Evolutionary conservation across 1,139 yeast genomes (phyloP).

Genomic region (Debaryomyces sp.): DNA sequence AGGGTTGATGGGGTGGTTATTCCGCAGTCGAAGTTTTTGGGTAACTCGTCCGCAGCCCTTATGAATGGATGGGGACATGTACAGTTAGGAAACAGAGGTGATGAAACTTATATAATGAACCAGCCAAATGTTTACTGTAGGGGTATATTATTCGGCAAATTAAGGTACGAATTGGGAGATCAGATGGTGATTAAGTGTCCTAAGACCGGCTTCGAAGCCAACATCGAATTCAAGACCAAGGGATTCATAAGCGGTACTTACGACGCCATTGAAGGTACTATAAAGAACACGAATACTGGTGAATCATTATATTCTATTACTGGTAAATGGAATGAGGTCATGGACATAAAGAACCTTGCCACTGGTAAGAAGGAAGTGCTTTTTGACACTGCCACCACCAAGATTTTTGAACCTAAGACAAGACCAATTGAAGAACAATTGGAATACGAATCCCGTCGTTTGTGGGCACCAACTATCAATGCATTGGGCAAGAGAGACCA

Average conservation of each 20-base stretch:
- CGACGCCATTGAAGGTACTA: constrained; percentile 80
- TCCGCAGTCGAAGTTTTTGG: constrained; percentile 86
- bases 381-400: constrained; percentile 63
- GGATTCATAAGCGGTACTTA: constrained; percentile 93
- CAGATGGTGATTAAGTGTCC: constrained; percentile 76
- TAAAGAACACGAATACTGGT: constrained; percentile 55
- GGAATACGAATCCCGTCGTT: constrained; percentile 73
- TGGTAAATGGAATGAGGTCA: constrained; percentile 93
- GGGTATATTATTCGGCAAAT: constrained; percentile 86
- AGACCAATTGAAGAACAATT: constrained; percentile 82
- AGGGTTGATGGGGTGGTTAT: constrained; percentile 87
- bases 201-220: constrained; percentile 63
- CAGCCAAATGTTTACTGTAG: constrained; percentile 98
- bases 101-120: constrained; percentile 73
- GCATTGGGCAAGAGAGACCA: constrained; percentile 82
- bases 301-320: constrained; percentile 65
- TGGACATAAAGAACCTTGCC: constrained; percentile 63
- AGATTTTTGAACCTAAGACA: constrained; percentile 63
- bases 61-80: constrained; percentile 90
- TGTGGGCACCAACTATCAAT: constrained; percentile 81
- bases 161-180: constrained; percentile 91
- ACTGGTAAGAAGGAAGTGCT: constrained; percentile 55
- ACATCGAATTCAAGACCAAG: constrained; percentile 91
- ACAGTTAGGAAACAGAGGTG: constrained; percentile 64
- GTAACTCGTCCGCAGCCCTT: constrained; percentile 94